phyloP scores from a whole-genome alignment of 768 basidiomycete species.

The Agrocybe pediades region DNA sequence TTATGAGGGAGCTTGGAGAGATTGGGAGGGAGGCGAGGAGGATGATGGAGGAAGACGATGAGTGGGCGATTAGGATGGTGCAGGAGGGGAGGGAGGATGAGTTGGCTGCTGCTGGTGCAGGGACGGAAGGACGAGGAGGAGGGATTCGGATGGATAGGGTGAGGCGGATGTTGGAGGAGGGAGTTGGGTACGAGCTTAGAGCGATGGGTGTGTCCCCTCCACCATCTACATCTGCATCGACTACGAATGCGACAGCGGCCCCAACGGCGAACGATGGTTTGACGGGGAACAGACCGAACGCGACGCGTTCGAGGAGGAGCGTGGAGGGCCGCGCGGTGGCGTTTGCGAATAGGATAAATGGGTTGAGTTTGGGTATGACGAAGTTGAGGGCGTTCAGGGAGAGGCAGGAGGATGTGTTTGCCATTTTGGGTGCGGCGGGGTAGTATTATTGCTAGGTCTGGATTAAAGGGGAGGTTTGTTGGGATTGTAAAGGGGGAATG shows the following conservation, averaged over 20 bases:
- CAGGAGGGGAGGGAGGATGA: slow-evolving; percentile 36
- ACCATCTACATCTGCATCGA: too few species aligned
- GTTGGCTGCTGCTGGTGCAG: too few species aligned
- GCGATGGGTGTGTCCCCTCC: background rate
- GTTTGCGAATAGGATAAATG: too few species aligned
- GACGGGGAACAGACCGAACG: too few species aligned
- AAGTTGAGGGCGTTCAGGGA: too few species aligned
- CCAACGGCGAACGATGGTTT: background rate
- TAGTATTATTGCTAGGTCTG: too few species aligned
- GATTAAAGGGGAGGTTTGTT: too few species aligned
- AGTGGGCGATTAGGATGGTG: slow-evolving; percentile 45
- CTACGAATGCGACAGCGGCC: background rate
- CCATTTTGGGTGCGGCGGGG: too few species aligned
- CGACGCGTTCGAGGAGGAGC: slow-evolving; percentile 54
- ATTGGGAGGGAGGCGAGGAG: slow-evolving; percentile 53
- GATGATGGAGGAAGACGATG: slow-evolving; percentile 57
- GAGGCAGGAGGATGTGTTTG: too few species aligned
- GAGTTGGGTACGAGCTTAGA: slow-evolving; percentile 45
- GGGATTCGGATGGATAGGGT: slow-evolving; percentile 54
- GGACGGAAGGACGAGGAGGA: background rate
- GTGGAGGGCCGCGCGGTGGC: too few species aligned
- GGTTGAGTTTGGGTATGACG: too few species aligned
- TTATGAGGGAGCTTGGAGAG: slow-evolving; percentile 64
- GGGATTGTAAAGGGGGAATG: too few species aligned
- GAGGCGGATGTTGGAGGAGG: slow-evolving; percentile 55